Evolutionary conservation across 345 rosid genomes (phyloP), one percentile per base, ranked within the genome.

Genomic region (Lepidium africanum): DNA sequence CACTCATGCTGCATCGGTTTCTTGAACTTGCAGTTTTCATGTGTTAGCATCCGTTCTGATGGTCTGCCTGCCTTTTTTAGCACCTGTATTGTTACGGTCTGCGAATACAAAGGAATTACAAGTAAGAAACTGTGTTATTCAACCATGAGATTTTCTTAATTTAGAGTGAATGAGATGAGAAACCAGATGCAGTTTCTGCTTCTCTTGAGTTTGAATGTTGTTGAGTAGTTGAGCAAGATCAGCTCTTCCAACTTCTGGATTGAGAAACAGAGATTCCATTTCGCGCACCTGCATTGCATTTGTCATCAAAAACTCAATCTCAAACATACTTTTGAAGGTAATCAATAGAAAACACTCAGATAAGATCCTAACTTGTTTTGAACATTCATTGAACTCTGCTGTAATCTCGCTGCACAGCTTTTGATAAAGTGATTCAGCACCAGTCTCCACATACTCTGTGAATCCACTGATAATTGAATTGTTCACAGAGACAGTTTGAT

Each of bases 31-130:
- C 96, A 90, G 30, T 84, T 88, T 67, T 83, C 84, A 33, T 90
- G 97, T 76, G 84, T 86, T 36, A 88, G 84, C 45, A 80, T 65
- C 19, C 94, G 84, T 60, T 84, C 97, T 0, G 97, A 88, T 2
- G 96, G 98, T 8, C 82, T 84, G 32, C 97, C 86, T 37, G 92
- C 89, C 75, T 86, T 93, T 82, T 90, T 93, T 79, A 93, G 70
- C 19, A 93, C 79, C 73, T 93, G 96, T 74, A 90, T 83, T 14
- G 96, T 90, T 6, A 88, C 96, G 0, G 94, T 93, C 97, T 67
- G 43, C 59, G 6, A 5, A 9, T 21, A 17, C 65, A 45, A 65
- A 21, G 54, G 27, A 63, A 33, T 39, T 30, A 9, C 37, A 56
- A 49, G 10, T 43, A 0, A 45, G 9, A 11, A 64, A 11, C 10